Percentiles rank a stretch among this genome's conserved stretches.
phyloP scores from a whole-genome alignment of 495 filamentous ascomycete genomes.

The Delitschia confertaspora region DNA sequence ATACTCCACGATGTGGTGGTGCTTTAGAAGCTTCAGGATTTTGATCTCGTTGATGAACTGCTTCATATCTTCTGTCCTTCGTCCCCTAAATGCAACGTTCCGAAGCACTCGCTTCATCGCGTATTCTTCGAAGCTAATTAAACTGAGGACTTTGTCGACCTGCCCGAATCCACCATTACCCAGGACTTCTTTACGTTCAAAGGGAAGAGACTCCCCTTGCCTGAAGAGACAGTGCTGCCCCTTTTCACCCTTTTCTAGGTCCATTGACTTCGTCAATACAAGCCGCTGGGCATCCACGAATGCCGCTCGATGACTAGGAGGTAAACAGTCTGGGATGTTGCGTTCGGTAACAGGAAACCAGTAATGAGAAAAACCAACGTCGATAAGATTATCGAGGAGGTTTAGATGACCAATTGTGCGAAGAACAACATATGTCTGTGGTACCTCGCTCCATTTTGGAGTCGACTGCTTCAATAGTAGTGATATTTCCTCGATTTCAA shows the following conservation, averaged over 20 bases:
- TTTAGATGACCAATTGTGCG: constrained; percentile 10
- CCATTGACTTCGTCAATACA: constrained; percentile 18
- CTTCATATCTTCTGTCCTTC: constrained; percentile 8
- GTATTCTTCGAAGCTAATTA: constrained; percentile 12
- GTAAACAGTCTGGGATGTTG: constrained; percentile 1
- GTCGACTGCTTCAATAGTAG: background rate
- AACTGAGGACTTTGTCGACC: constrained; percentile 15
- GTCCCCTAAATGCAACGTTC: constrained; percentile 1
- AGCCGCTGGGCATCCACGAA: constrained; percentile 5
- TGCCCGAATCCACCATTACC: constrained; percentile 14
- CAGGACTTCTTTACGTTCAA: constrained; percentile 4
- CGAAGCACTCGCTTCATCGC: constrained; percentile 16
- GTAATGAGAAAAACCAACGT: constrained; percentile 10
- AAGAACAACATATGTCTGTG: constrained; percentile 18
- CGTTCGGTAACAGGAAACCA: constrained; percentile 11
- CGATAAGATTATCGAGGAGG: constrained; percentile 10
- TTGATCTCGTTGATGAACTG: constrained; percentile 14
- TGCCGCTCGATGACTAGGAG: background rate
- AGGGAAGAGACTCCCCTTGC: constrained; percentile 9
- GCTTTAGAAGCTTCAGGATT: constrained; percentile 17
- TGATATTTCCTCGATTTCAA: constrained; percentile 10
- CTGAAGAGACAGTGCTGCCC: constrained; percentile 11
- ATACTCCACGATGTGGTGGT: constrained; percentile 16
- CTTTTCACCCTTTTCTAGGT: constrained; percentile 19
- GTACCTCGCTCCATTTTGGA: constrained; percentile 10